A percentile compares a stretch with the other conserved stretches of the same genome.
Conservation (phyloP, 164 flowering plant genomes). For the Euptelea pleiosperma region DNA sequence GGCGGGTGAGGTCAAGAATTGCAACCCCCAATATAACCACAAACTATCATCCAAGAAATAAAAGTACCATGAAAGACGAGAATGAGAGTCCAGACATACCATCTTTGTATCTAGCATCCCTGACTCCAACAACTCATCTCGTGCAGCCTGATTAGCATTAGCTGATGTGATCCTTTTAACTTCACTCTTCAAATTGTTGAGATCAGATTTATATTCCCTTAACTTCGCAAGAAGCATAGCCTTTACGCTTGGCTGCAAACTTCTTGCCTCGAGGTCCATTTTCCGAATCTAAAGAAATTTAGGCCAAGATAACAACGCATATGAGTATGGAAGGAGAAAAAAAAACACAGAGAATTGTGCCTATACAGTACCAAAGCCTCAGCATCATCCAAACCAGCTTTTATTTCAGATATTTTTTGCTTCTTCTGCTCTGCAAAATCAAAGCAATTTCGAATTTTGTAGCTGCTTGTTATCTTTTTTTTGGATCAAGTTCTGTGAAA, state of each 20-base stretch:
- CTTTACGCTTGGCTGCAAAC: slow-evolving; percentile 79
- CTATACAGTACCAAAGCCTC: slow-evolving; percentile 62
- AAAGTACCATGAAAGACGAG: background rate
- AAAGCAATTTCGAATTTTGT: too few species aligned
- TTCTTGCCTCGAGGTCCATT: slow-evolving; percentile 93
- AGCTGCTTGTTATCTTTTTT: too few species aligned
- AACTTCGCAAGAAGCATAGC: slow-evolving; percentile 80
- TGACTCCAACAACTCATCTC: slow-evolving; percentile 84
- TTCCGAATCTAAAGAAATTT: slow-evolving; percentile 54
- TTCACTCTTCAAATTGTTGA: slow-evolving; percentile 74
- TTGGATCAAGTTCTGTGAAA: too few species aligned
- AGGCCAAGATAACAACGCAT: background rate
- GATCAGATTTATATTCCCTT: slow-evolving; percentile 86
- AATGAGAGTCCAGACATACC: slow-evolving; percentile 34
- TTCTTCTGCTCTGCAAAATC: slow-evolving; percentile 69
- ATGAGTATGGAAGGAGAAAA: background rate
- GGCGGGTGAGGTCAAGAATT: too few species aligned
- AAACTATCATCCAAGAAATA: background rate
- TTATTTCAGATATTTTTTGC: slow-evolving; percentile 67
- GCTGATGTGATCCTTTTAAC: slow-evolving; percentile 63
- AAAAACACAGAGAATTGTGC: background rate
- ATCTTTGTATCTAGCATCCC: slow-evolving; percentile 78
- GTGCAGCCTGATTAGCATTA: slow-evolving; percentile 46
- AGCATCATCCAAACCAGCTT: slow-evolving; percentile 73
- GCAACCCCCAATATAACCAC: too few species aligned